These are phyloP conservation scores for Aspergillus ochraceus DNA, from an alignment of 2,329 filamentous ascomycete genomes.

Conservation along the genomic window DNA sequence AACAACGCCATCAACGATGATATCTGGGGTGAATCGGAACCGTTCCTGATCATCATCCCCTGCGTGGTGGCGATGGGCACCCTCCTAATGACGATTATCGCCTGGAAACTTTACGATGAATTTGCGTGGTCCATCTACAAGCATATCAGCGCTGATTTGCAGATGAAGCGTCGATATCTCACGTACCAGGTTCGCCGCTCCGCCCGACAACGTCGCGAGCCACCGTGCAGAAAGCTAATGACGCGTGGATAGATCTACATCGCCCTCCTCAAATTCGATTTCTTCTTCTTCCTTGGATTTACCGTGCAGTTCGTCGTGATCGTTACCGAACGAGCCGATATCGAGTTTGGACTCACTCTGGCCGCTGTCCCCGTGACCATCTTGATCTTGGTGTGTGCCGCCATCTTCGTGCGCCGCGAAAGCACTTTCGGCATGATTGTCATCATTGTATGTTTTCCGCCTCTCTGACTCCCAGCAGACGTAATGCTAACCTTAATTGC, in stretches of 20 bases:
- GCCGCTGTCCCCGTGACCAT: constrained; percentile 91
- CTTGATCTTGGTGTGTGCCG: constrained; percentile 79
- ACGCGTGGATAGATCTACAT: constrained; percentile 77
- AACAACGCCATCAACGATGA: constrained; percentile 48
- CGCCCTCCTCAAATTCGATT: constrained; percentile 95
- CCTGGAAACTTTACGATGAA: constrained; percentile 97
- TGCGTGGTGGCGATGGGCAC: constrained; percentile 77
- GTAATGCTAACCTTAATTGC: constrained; percentile 14
- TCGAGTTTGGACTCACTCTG: constrained; percentile 83
- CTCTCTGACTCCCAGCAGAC: neutral
- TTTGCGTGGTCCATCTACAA: constrained; percentile 99
- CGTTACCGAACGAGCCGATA: constrained; percentile 66
- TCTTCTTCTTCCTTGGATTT: constrained; percentile 99
- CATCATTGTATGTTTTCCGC: constrained; percentile 62
- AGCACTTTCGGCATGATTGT: constrained; percentile 73
- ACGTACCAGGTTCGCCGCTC: constrained; percentile 76
- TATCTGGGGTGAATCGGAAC: constrained; percentile 70
- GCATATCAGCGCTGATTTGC: constrained; percentile 94
- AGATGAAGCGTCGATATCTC: constrained; percentile 94
- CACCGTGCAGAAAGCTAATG: constrained; percentile 10
- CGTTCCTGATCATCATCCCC: constrained; percentile 82
- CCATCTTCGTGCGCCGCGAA: constrained; percentile 81
- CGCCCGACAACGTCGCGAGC: neutral
- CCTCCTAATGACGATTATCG: constrained; percentile 69
- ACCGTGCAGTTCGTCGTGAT: constrained; percentile 97